phyloP scores from a whole-genome alignment of 2,329 filamentous ascomycete species.

The Colletotrichum limetticola region DNA sequence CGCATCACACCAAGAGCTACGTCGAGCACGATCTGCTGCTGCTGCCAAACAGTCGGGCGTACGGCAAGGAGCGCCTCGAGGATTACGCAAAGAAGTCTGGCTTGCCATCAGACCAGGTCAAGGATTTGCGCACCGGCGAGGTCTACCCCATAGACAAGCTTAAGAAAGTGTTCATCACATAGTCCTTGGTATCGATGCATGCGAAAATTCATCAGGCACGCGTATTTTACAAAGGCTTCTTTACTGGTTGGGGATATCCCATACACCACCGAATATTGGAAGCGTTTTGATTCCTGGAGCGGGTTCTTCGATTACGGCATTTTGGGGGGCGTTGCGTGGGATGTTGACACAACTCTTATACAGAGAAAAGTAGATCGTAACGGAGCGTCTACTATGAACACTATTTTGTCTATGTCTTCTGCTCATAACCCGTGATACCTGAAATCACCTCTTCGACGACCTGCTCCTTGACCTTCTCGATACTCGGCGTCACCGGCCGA shows the following conservation, averaged over 20 bases:
- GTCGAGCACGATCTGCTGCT: constrained; percentile 89
- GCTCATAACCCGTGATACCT: constrained; percentile 40
- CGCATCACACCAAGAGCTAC: constrained; percentile 92
- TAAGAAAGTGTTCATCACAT: constrained; percentile 94
- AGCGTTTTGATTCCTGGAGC: background rate
- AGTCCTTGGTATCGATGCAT: background rate
- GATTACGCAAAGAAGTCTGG: constrained; percentile 85
- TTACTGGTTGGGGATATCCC: background rate
- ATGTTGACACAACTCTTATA: background rate
- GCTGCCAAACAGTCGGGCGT: constrained; percentile 87
- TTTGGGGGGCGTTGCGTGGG: background rate
- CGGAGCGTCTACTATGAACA: background rate
- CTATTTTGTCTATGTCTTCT: constrained; percentile 16
- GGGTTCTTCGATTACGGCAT: background rate
- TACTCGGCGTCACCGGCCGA: constrained; percentile 61
- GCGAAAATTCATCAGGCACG: background rate
- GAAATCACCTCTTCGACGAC: constrained; percentile 26
- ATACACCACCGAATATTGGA: background rate
- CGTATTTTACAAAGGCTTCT: too few species aligned
- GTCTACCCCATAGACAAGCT: constrained; percentile 70
- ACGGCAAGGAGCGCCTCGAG: constrained; percentile 78
- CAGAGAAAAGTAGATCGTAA: background rate
- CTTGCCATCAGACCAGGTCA: constrained; percentile 72
- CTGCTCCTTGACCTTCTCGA: constrained; percentile 38
- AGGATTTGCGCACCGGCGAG: constrained; percentile 82